A percentile compares a stretch with the other conserved stretches of the same genome.
These are phyloP conservation scores for Fusarium algeriense DNA, from an alignment of 2,329 filamentous ascomycete genomes.

Conservation along the genomic window DNA sequence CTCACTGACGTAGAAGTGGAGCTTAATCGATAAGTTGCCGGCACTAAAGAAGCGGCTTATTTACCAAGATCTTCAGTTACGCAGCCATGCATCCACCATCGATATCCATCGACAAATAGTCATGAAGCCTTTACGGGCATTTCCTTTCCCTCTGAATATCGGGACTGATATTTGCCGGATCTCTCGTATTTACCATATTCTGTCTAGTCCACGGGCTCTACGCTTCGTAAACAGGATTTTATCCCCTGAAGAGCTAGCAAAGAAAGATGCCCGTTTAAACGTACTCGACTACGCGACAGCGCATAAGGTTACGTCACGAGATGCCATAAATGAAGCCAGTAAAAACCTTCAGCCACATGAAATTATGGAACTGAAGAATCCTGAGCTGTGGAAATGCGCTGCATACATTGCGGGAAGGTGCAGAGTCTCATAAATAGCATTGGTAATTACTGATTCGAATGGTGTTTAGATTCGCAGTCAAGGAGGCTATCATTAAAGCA, in stretches of 20 bases:
- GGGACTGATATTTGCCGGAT: conserved; percentile 85
- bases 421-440: not conserved
- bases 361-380: conserved; percentile 20
- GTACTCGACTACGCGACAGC: conserved; percentile 12
- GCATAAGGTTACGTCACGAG: not conserved
- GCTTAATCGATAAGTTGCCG: conserved; percentile 48
- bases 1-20: conserved; percentile 26
- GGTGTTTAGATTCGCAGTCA: conserved; percentile 72
- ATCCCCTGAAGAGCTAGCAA: conserved; percentile 51
- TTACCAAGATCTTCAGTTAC: conserved; percentile 14
- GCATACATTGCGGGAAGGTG: conserved; percentile 55
- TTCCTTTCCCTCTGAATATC: conserved; percentile 75
- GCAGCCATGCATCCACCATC: not conserved
- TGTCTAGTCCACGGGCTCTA: conserved; percentile 58
- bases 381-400: conserved; percentile 52
- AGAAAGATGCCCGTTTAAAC: conserved; percentile 41
- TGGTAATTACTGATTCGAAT: conserved; percentile 10
- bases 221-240: conserved; percentile 65
- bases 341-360: not conserved
- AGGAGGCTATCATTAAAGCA: conserved; percentile 81
- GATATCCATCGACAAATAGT: not conserved
- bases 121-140: conserved; percentile 57
- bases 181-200: conserved; percentile 70
- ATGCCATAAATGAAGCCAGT: not conserved
- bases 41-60: conserved; percentile 19